A percentile compares a stretch with the other conserved stretches of the same genome.
Conservation (phyloP, 768 basidiomycete species). For the Mycena sanguinolenta region DNA sequence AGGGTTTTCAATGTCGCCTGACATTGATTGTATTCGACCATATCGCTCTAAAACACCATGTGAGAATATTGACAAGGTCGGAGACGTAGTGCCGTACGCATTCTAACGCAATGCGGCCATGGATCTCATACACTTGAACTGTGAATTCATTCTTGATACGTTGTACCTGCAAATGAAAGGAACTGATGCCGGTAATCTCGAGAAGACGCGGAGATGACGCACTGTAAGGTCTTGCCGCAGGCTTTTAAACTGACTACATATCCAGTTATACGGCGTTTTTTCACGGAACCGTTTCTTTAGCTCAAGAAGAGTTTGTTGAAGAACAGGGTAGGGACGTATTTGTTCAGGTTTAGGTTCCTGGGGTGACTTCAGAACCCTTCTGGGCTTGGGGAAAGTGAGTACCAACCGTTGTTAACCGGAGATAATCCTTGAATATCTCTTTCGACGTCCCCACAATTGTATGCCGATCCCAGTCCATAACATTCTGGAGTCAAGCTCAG, state of each 20-base stretch:
- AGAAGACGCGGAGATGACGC: slow-evolving; percentile 51
- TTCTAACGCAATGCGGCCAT: slow-evolving; percentile 97
- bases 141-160: slow-evolving; percentile 99
- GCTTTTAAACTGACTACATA: slow-evolving; percentile 98
- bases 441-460: slow-evolving; percentile 94
- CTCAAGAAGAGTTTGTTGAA: slow-evolving; percentile 87
- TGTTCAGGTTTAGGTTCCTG: slow-evolving; percentile 96
- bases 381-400: background rate
- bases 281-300: slow-evolving; percentile 92
- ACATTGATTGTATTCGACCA: slow-evolving; percentile 99
- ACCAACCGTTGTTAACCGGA: slow-evolving; percentile 90
- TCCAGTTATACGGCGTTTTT: slow-evolving; percentile 84
- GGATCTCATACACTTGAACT: slow-evolving; percentile 97
- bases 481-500: slow-evolving; percentile 70
- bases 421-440: slow-evolving; percentile 95
- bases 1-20: slow-evolving; percentile 90
- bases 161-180: slow-evolving; percentile 79
- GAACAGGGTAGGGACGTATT: slow-evolving; percentile 88
- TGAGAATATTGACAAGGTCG: slow-evolving; percentile 21
- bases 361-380: slow-evolving; percentile 10
- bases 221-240: slow-evolving; percentile 97
- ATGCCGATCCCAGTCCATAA: slow-evolving; percentile 95
- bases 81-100: slow-evolving; percentile 65
- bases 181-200: slow-evolving; percentile 43
- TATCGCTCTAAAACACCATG: slow-evolving; percentile 76